Conservation (phyloP, 2,329 filamentous ascomycete species). For the Botrytis paeoniae region DNA sequence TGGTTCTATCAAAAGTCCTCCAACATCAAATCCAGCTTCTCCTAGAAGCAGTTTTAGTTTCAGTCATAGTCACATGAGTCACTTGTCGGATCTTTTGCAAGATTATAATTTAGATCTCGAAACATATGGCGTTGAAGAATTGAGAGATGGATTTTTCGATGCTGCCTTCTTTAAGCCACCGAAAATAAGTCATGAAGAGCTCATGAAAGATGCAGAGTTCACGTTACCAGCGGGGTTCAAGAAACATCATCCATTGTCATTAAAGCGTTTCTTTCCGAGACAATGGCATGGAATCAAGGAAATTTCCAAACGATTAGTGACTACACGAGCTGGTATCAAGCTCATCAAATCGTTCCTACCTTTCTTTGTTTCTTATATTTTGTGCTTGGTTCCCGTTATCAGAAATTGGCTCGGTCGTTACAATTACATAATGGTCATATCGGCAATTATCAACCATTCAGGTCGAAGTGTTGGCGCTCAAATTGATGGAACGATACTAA, state of each 20-base stretch:
- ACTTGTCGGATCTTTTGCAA: constrained; percentile 36
- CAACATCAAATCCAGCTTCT: constrained; percentile 31
- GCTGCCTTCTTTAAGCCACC: constrained; percentile 44
- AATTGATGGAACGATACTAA: constrained; percentile 53
- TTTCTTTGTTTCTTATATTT: constrained; percentile 54
- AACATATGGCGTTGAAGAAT: constrained; percentile 44
- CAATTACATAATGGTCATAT: constrained; percentile 55
- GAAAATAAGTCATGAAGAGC: constrained; percentile 40
- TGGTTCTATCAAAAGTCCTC: constrained; percentile 23
- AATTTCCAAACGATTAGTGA: constrained; percentile 43
- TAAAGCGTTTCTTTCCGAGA: constrained; percentile 46
- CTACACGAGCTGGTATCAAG: constrained; percentile 50
- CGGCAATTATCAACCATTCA: constrained; percentile 56
- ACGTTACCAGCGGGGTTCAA: constrained; percentile 49
- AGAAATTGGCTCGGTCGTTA: constrained; percentile 52
- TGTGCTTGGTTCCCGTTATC: constrained; percentile 51
- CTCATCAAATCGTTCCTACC: constrained; percentile 53
- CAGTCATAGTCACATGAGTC: constrained; percentile 30
- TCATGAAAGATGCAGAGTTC: constrained; percentile 43
- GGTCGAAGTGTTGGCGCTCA: constrained; percentile 55
- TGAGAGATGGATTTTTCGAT: constrained; percentile 46
- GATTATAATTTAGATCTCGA: constrained; percentile 40
- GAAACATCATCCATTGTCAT: constrained; percentile 47
- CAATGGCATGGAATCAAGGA: constrained; percentile 47
- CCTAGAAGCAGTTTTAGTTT: constrained; percentile 30